Evolutionary conservation across 345 rosid species (phyloP).

Genomic region (Citrus maxima): DNA sequence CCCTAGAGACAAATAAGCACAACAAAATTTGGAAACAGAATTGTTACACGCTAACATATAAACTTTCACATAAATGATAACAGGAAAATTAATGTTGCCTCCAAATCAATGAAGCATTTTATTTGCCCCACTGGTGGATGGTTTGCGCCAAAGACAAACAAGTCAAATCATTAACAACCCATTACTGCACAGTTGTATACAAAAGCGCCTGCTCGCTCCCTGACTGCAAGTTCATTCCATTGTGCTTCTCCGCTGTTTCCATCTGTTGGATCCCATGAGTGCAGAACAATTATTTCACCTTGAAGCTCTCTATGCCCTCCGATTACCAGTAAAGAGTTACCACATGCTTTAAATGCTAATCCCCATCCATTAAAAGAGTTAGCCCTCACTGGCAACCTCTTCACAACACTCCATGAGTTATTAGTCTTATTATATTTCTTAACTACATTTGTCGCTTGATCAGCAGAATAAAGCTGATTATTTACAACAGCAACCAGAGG

Average conservation of each 20-base stretch:
- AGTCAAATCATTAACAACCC: conserved; percentile 31
- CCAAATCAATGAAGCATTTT: background rate
- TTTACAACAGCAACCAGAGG: conserved; percentile 46
- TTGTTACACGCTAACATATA: background rate
- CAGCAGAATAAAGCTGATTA: conserved; percentile 40
- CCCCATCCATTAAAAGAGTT: conserved; percentile 49
- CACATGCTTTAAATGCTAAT: conserved; percentile 42
- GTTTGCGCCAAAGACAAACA: conserved; percentile 9
- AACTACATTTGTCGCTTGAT: conserved; percentile 37
- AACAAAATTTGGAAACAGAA: background rate
- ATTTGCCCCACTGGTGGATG: background rate
- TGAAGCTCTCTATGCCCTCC: conserved; percentile 36
- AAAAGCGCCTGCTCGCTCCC: conserved; percentile 36
- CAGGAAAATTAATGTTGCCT: background rate
- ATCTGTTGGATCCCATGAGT: conserved; percentile 37
- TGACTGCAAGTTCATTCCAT: conserved; percentile 40
- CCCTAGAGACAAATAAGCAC: background rate
- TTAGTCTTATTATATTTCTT: conserved; percentile 36
- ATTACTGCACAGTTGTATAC: conserved; percentile 47
- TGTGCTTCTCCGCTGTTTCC: conserved; percentile 17
- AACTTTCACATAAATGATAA: background rate
- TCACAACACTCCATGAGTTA: conserved; percentile 37
- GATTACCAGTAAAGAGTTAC: conserved; percentile 32
- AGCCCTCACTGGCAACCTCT: conserved; percentile 36
- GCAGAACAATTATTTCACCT: conserved; percentile 34